Evolutionary conservation across 345 rosid species (phyloP).

Genomic region (Lumnitzera racemosa): DNA sequence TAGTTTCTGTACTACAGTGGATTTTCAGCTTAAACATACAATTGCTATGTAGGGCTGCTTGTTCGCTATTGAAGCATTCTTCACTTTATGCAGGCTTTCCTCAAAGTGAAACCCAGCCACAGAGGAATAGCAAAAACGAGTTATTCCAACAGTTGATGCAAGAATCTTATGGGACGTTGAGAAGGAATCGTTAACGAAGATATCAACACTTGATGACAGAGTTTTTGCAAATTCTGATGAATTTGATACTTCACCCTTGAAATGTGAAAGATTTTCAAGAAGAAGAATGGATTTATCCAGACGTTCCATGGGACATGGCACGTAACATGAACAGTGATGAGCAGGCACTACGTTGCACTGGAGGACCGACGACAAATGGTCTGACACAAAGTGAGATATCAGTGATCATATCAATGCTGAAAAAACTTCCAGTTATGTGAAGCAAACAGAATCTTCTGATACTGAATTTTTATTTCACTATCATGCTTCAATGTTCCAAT

Average conservation of each 20-base stretch:
- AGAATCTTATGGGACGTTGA: constrained; percentile 50
- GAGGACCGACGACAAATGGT: constrained; percentile 34
- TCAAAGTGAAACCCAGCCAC: constrained; percentile 65
- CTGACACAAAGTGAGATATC: constrained; percentile 22
- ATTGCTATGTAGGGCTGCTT: constrained; percentile 49
- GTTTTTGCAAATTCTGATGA: constrained; percentile 36
- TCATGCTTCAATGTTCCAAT: not conserved
- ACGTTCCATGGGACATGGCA: constrained; percentile 21
- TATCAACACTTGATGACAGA: constrained; percentile 50
- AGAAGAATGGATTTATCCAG: constrained; percentile 29
- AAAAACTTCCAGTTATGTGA: too few species aligned
- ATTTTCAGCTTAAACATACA: constrained; percentile 27
- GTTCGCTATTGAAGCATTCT: constrained; percentile 24
- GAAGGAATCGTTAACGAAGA: constrained; percentile 61
- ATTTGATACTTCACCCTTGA: constrained; percentile 57
- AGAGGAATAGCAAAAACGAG: constrained; percentile 40
- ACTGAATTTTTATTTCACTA: not conserved
- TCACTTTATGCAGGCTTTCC: constrained; percentile 33
- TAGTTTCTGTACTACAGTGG: not conserved
- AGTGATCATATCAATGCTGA: too few species aligned
- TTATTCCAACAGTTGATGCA: constrained; percentile 58
- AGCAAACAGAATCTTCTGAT: too few species aligned
- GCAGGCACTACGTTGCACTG: constrained; percentile 27
- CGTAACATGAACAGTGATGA: constrained; percentile 17
- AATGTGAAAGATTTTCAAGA: constrained; percentile 43